Conservation (phyloP, 2,329 filamentous ascomycete species). For the Bipolaris gigantea region DNA sequence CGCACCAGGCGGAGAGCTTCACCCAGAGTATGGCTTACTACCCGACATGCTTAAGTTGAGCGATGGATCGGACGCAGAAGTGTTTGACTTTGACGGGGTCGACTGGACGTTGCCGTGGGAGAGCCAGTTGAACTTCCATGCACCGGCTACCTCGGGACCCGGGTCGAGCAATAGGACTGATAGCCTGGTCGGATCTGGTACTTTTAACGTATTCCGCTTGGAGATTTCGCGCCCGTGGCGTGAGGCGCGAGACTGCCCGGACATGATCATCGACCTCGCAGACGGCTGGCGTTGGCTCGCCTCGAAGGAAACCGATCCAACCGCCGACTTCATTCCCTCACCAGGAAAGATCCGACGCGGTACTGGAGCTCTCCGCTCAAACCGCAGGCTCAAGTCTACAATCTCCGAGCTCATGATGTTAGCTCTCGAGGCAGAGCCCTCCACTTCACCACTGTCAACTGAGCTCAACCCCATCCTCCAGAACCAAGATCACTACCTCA, state of each 20-base stretch:
- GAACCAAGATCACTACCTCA: constrained; percentile 6
- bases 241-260: constrained; percentile 16
- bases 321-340: background rate
- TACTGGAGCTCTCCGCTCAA: background rate
- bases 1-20: constrained; percentile 17
- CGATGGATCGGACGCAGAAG: constrained; percentile 19
- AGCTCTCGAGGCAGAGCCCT: background rate
- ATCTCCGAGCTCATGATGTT: constrained; percentile 19
- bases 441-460: background rate
- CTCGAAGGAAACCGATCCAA: background rate
- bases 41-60: constrained; percentile 9
- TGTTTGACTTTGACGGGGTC: constrained; percentile 20
- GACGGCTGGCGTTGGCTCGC: constrained; percentile 24
- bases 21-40: constrained; percentile 20
- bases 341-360: constrained; percentile 6
- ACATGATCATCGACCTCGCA: constrained; percentile 18
- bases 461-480: background rate
- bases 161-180: background rate
- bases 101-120: constrained; percentile 19
- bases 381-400: constrained; percentile 9
- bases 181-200: background rate
- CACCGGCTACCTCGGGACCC: background rate
- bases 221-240: background rate
- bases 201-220: background rate
- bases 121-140: constrained; percentile 3